Evolutionary conservation across 192 early-diverging fungal species (phyloP), one percentile per base, ranked within the genome.

Genomic region (Funneliformis geosporum): DNA sequence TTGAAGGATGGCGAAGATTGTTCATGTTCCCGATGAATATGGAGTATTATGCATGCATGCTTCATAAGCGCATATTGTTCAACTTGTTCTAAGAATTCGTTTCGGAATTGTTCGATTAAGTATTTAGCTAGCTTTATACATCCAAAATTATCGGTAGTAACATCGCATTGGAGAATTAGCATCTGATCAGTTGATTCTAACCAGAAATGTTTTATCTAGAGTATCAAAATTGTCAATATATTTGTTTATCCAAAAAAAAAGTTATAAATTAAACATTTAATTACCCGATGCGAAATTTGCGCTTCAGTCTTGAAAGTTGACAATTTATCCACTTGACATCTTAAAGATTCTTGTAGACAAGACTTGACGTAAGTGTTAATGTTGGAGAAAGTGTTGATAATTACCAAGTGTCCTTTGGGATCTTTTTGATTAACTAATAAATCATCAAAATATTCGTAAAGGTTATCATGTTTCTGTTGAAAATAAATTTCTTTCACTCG

Each of bases 111-210:
- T 60, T 79, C 78, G 47, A 79, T 72, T 18, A 79, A 39, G 23
- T 60, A 80, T 44, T 73, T 70, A 39, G 79, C 79, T 2, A 80
- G 46, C 21, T 80, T 80, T 42, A 80, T 80, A 61, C 59, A 60
- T 33, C 70, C 79, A 38, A 23, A 11, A 60, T 60, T 80, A n/a
- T 2, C 28, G 23, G 79, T 73, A 11, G 70, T 25, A 2, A 73
- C n/a, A 27, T 80, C 70, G 5, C 79, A 80, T 25, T 80, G 79
- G 2, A 80, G 47, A 59, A 80, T 33, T 23, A 80, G 68, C 23
- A 75, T 69, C 14, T 80, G 44, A 73, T 80, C 25, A 7, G 18
- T 25, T 21, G 50, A 60, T 28, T 80, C 79, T 39, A 73, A 62
- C 79, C 79, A 80, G 43, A 80, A 80, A 60, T 74, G 70, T 16